A percentile compares a stretch with the other conserved stretches of the same genome.
Conservation (phyloP, 352 stramenopile species). For the Thalassiosira allenii region DNA sequence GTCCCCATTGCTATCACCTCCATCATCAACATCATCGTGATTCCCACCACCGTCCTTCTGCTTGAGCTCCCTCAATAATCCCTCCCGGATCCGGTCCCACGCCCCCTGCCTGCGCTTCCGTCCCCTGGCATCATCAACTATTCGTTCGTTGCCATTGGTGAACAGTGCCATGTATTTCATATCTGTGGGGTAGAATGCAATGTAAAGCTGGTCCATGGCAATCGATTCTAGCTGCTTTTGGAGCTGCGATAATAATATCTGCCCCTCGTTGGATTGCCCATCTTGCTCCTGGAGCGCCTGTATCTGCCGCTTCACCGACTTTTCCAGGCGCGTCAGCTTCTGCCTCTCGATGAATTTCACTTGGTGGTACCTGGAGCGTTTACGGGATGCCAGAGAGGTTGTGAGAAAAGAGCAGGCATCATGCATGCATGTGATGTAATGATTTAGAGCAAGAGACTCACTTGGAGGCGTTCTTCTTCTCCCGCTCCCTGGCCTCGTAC, state of each 20-base stretch:
- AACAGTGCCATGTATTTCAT: conserved; percentile 81
- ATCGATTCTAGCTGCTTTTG: conserved; percentile 67
- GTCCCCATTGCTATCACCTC: conserved; percentile 2
- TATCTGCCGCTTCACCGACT: conserved; percentile 53
- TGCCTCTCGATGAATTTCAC: conserved; percentile 85
- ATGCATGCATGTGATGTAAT: background rate
- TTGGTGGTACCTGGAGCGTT: conserved; percentile 67
- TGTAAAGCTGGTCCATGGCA: conserved; percentile 81
- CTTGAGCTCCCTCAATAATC: conserved; percentile 40
- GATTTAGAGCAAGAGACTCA: conserved; percentile 39
- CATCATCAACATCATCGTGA: conserved; percentile 16
- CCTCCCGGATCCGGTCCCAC: conserved; percentile 44
- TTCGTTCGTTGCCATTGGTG: conserved; percentile 42
- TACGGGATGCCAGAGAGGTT: background rate
- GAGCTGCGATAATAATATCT: conserved; percentile 40
- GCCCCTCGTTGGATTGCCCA: conserved; percentile 25
- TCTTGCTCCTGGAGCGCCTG: conserved; percentile 21
- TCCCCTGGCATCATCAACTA: conserved; percentile 37
- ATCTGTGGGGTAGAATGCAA: conserved; percentile 77
- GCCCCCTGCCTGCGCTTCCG: conserved; percentile 31
- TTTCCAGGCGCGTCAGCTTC: conserved; percentile 71
- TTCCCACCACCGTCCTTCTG: conserved; percentile 13
- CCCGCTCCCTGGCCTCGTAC: conserved; percentile 41
- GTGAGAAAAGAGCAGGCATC: background rate
- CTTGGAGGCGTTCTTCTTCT: conserved; percentile 80